Evolutionary conservation across 2,329 filamentous ascomycete species (phyloP).

Genomic region (Phyllosticta paracitricarpa): DNA sequence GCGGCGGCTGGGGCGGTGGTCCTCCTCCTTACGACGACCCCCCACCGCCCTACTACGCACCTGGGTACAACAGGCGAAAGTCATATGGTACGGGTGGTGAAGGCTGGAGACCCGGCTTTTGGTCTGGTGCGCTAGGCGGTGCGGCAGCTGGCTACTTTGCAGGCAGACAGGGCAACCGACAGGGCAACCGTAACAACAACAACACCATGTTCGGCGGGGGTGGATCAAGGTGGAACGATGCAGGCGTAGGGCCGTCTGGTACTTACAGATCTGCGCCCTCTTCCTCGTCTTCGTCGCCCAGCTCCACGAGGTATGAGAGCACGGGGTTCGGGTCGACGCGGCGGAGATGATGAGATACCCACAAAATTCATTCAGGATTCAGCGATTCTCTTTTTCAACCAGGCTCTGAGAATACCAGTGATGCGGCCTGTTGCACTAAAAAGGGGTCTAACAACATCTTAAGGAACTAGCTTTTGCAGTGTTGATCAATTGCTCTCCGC

Average conservation of each 20-base stretch:
- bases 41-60: conserved; percentile 34
- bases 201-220: conserved; percentile 21
- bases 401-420: no score
- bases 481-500: no score
- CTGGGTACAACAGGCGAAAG: conserved; percentile 12
- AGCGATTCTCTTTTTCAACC: no score
- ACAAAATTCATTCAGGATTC: no score
- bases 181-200: conserved; percentile 30
- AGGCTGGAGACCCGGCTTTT: conserved; percentile 65
- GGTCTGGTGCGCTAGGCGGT: conserved; percentile 58
- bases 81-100: conserved; percentile 21
- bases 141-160: conserved; percentile 60
- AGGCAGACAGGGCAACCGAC: conserved; percentile 22
- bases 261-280: conserved; percentile 20
- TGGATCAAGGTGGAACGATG: conserved; percentile 22
- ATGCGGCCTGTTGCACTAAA: no score
- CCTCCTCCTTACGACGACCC: conserved; percentile 41
- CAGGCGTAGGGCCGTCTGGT: conserved; percentile 12
- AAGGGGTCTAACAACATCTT: no score
- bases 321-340: conserved; percentile 65
- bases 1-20: conserved; percentile 30
- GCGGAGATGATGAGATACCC: conserved; percentile 11
- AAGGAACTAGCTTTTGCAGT: no score
- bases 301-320: conserved; percentile 47
- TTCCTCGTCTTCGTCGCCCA: conserved; percentile 28